Evolutionary conservation across 495 filamentous ascomycete species (phyloP).

Genomic region (Xylaria flabelliformis): DNA sequence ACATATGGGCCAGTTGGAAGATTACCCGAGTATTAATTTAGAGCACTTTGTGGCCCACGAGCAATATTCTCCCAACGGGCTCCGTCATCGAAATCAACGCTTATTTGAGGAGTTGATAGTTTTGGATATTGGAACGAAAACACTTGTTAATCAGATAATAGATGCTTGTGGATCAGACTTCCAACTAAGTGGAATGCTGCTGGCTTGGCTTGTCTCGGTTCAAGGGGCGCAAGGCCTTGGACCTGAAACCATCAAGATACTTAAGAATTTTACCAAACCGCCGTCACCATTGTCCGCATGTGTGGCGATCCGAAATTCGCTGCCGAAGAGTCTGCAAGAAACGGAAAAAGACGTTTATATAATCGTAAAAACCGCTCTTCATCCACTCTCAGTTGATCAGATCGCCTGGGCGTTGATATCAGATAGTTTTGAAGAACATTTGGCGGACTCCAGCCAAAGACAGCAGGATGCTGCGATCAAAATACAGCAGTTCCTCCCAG

Average conservation of each 20-base stretch:
- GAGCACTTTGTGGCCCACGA: neutral
- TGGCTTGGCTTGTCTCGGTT: neutral
- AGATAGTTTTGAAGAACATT: neutral
- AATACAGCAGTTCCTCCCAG: constrained; percentile 2
- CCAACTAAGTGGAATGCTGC: neutral
- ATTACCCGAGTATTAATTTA: neutral
- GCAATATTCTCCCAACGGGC: neutral
- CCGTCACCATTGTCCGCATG: neutral
- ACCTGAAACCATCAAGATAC: neutral
- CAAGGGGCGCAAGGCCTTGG: neutral
- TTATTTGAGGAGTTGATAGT: neutral
- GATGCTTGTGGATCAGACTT: neutral
- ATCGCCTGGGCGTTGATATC: constrained; percentile 1
- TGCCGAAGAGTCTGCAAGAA: neutral
- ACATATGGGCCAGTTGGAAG: neutral
- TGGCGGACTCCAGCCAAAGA: neutral
- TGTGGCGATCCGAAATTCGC: neutral
- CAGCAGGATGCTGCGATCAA: neutral
- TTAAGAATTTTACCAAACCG: neutral
- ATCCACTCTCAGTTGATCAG: neutral
- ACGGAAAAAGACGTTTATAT: neutral
- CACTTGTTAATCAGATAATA: neutral
- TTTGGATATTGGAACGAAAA: neutral
- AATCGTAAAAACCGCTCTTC: neutral
- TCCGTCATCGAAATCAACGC: neutral